phyloP scores from a whole-genome alignment of 441 rosid species.

The Pelargonium cotyledonis region DNA sequence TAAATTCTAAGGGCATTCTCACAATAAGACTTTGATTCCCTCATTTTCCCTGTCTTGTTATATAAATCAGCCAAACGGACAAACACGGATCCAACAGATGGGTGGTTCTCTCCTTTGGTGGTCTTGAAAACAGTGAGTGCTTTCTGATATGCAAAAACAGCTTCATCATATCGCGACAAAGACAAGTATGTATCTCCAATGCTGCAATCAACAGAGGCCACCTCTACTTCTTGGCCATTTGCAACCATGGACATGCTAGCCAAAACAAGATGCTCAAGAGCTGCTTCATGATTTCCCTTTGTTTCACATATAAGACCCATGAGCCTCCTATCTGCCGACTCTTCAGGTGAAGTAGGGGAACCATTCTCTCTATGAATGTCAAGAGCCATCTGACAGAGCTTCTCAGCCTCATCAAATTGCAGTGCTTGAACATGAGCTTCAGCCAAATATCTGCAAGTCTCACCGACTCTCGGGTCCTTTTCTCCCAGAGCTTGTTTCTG shows the following conservation, averaged over 20 bases:
- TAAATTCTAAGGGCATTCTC: constrained; percentile 61
- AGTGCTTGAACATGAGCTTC: constrained; percentile 67
- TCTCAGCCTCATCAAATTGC: constrained; percentile 54
- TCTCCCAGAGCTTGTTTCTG: constrained; percentile 55
- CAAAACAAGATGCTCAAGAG: constrained; percentile 63
- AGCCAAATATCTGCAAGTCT: constrained; percentile 60
- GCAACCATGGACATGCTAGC: constrained; percentile 68
- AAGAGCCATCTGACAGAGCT: constrained; percentile 48
- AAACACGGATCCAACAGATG: constrained; percentile 54
- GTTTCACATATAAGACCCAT: constrained; percentile 77
- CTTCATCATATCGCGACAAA: constrained; percentile 56
- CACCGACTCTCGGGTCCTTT: constrained; percentile 58
- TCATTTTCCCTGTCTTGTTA: constrained; percentile 53
- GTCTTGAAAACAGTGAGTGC: constrained; percentile 57
- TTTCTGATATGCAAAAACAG: constrained; percentile 63
- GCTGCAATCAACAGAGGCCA: constrained; percentile 62
- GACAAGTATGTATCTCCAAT: constrained; percentile 65
- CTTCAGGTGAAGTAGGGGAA: constrained; percentile 45
- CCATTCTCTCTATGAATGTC: constrained; percentile 50
- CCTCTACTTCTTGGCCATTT: constrained; percentile 59
- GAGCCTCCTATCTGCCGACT: constrained; percentile 64
- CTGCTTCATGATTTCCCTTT: constrained; percentile 61
- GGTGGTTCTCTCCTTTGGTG: constrained; percentile 64
- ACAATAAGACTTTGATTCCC: constrained; percentile 58
- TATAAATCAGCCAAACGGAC: constrained; percentile 62